Evolutionary conservation across 805 yeast genomes (phyloP), one percentile per base, ranked within the genome.

Genomic region (Candida easanensis): DNA sequence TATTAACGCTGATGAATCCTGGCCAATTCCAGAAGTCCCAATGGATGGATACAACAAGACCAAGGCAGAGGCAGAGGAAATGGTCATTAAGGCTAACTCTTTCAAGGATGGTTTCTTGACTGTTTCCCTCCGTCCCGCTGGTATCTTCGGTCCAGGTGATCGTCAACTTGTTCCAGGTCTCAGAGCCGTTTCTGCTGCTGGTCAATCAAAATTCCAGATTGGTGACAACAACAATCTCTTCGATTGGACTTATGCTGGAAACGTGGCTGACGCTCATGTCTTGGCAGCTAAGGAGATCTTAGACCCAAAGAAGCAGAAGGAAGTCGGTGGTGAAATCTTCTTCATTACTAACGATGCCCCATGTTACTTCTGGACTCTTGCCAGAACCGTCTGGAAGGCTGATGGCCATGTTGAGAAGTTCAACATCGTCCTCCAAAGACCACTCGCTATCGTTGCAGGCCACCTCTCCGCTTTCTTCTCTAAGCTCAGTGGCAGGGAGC

Each of bases 141-240:
- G 99, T 31, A 89, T 93, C 37, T 93, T 93, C 69, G 99, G 99
- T 5, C 99, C 98, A 5, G 98, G 99, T 34, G 99, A 93, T 63
- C 79, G 99, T 48, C 99, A 93, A 63, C 69, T 93, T 58, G 93
- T 93, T 36, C 99, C 99, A 11, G 96, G 95, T 3, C 71, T 93
- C 46, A 79, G 96, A 59, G 75, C 75, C 14, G 96, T 88, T 34
- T 89, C 96, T 3, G 75, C 76, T 45, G 68, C 78, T 42, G 96
- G 96, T 8, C 97, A 91, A 64, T 84, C 93, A 18, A 85, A 85
- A 63, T 88, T 88, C 64, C 99, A 93, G 66, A 73, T 93, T 38
- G 99, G 99, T 52, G 95, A 88, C 62, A 93, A 93, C 67, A 80
- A 86, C 62, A 93, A 93, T 61, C 66, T 93, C 43, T 93, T 91